Base-by-base conservation (phyloP, 495 filamentous ascomycete species). In the Xylaria bambusicola region DNA sequence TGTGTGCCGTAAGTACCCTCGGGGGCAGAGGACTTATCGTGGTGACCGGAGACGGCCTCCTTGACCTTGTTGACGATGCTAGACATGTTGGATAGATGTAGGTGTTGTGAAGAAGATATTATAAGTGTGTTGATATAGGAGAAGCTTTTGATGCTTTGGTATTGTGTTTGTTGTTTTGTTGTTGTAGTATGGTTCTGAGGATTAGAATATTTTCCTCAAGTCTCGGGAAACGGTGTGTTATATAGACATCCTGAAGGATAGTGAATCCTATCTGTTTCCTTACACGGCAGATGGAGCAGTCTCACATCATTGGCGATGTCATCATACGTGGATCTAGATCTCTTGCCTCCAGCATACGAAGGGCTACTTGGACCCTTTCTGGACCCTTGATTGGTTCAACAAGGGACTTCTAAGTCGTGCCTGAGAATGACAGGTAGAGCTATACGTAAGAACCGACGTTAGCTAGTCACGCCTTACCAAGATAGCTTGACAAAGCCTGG, bases 1-100 rank as follows among this genome's bases (percentile, higher is more conserved):
- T 82, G 74, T 21, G 77, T 71, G 31, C 75, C 80, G 56, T 75
- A 70, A 21, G 73, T 72, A 18, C 77, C 75, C 62, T 77, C 75
- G 27, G 75, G 67, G 18, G 66, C 65, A 20, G 65, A 61, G 12
- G 59, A 55, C 44, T 64, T 61, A 23, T 60, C 66, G 53, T 78
- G 67, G 71, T 82, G 73, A 53, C 73, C 64, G 53, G 80, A 75
- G 56, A 92, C 61, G 66, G 81, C 85, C 35, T 90, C 84, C 76
- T 90, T 91, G 73, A 89, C 79, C 66, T 91, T 92, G 78, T 91
- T 81, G 64, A 89, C 70, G 60, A 91, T 71, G 59, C 76, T 71
- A 23, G 86, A 88, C 87, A 90, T 90, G 66, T 64, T 85, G 76
- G 63, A 31, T 63, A 26, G 17, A 52, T 63, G 52, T 60, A 33